Evolutionary conservation across 2,329 filamentous ascomycete genomes (phyloP), one percentile per base, ranked within the genome.

Genomic region (Aschersonia sp.): DNA sequence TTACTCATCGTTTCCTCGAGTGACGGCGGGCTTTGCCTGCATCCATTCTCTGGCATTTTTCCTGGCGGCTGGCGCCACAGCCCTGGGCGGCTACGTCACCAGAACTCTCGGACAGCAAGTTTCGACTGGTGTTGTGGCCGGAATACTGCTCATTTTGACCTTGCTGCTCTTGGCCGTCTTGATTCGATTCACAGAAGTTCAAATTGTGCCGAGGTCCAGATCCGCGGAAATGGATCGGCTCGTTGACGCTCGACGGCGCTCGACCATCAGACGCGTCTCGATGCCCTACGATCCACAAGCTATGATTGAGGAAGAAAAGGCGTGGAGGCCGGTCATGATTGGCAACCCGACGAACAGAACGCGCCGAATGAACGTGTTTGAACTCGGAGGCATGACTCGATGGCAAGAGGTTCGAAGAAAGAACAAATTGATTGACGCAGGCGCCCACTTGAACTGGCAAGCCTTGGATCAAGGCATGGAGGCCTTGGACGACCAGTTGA

Each of bases 1-100:
- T 58, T 88, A 86, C 65, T 85, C 83, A 0, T 82, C 79, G 1
- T 87, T 85, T 52, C 85, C 85, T 6, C 75, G 84, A 40, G 79
- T 88, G 7, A 78, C 73, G 14, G 81, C 84, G 6, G 85, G 79
- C 0, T 80, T 86, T 58, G 83, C 83, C 31, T 70, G 79, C 7
- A 76, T 77, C n/a, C 84, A 89, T 56, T 73, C 74, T 2, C 62
- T 87, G 35, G 81, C 77, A 1, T 88, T 86, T 59, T 59, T 84
- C 29, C 69, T 86, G 45, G 83, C 83, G 0, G 83, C 83, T 0
- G 74, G 74, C 0, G 76, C 82, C 5, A 86, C 82, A 2, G 78
- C 75, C 8, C 69, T 85, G 12, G 83, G 83, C 6, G 83, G 84
- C n/a, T 68, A 72, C 43, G 72, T 82, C 51, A 83, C 79, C 47